phyloP scores from a whole-genome alignment of 495 filamentous ascomycete species.

The Tuber magnatum region DNA sequence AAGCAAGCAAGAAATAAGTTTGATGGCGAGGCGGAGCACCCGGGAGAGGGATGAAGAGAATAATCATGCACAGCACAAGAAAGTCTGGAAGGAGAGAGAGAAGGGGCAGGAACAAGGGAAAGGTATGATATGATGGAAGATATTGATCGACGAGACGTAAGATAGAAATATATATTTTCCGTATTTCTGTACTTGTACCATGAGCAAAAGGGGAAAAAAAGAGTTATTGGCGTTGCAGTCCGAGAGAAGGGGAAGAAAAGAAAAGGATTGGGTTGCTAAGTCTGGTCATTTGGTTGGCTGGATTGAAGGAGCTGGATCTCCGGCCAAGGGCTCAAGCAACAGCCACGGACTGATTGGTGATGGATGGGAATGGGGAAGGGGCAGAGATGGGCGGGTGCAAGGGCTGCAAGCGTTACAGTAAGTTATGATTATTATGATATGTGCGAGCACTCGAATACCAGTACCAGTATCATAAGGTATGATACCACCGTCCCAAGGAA shows the following conservation, averaged over 20 bases:
- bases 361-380: background rate
- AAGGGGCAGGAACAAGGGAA: background rate
- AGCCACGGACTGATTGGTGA: background rate
- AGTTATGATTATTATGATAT: too few species aligned
- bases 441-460: too few species aligned
- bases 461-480: too few species aligned
- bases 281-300: background rate
- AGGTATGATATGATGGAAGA: background rate
- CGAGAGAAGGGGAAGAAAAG: background rate
- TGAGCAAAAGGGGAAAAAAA: background rate
- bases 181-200: background rate
- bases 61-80: background rate
- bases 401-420: background rate
- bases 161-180: constrained; percentile 2
- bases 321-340: background rate
- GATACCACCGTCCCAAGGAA: background rate
- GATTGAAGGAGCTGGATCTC: background rate
- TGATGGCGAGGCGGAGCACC: background rate
- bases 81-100: background rate
- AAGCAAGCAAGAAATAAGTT: background rate
- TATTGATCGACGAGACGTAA: background rate
- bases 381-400: background rate
- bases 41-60: background rate
- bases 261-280: background rate
- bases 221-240: background rate